These are phyloP conservation scores for Trichoderma breve DNA, from an alignment of 2,329 filamentous ascomycete genomes.

Conservation along the genomic window DNA sequence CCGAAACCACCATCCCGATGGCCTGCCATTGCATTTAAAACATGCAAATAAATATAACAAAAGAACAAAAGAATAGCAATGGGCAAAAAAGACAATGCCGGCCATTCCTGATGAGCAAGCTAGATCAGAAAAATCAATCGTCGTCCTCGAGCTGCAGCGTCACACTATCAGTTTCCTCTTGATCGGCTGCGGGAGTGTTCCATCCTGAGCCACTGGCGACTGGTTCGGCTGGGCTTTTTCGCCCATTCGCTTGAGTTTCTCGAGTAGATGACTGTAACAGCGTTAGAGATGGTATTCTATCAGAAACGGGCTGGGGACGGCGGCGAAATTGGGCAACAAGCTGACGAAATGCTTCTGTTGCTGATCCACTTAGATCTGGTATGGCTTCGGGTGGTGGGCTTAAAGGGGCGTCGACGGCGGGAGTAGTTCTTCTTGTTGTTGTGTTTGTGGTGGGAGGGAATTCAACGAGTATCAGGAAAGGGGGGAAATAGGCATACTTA, in stretches of 20 bases:
- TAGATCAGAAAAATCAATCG: not conserved
- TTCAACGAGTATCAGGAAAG: slow-evolving; percentile 35
- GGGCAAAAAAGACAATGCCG: not conserved
- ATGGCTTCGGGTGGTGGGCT: slow-evolving; percentile 7
- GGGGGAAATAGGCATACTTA: slow-evolving; percentile 48
- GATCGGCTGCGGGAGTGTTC: slow-evolving; percentile 42
- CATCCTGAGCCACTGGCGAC: slow-evolving; percentile 30
- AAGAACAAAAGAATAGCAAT: not conserved
- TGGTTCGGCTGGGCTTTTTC: slow-evolving; percentile 37
- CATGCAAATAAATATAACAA: not conserved
- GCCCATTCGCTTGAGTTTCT: slow-evolving; percentile 50
- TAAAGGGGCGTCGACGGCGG: not conserved
- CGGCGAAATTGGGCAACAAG: slow-evolving; percentile 30
- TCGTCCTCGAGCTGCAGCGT: slow-evolving; percentile 20
- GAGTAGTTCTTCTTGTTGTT: not conserved
- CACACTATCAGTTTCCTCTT: slow-evolving; percentile 45
- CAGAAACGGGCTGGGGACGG: slow-evolving; percentile 28
- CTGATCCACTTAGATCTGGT: slow-evolving; percentile 23
- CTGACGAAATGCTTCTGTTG: slow-evolving; percentile 26
- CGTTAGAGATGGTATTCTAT: slow-evolving; percentile 35
- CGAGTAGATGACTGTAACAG: slow-evolving; percentile 50
- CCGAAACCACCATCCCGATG: not conserved
- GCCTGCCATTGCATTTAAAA: not conserved
- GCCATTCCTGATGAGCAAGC: not conserved
- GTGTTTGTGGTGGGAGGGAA: slow-evolving; percentile 17